These are phyloP conservation scores for Vitis vinifera DNA, from an alignment of 164 flowering plant species.

Conservation along the genomic window ASM3070453v1 NC_081818.1:1844001-1844500, in stretches of 20 bases:
- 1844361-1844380: neutral
- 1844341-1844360: neutral
- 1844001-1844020: too few relatives aligned
- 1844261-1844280: slow-evolving; percentile 5
- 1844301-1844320: slow-evolving; percentile 16
- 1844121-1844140: too few relatives aligned
- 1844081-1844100: too few relatives aligned
- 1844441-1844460: too few relatives aligned
- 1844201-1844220: neutral
- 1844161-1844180: too few relatives aligned
- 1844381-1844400: neutral
- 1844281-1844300: slow-evolving; percentile 7
- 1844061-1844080: too few relatives aligned
- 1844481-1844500: too few relatives aligned
- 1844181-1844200: neutral
- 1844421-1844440: neutral
- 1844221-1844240: slow-evolving; percentile 22
- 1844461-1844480: too few relatives aligned
- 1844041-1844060: too few relatives aligned
- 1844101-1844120: too few relatives aligned
- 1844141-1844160: too few relatives aligned
- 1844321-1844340: neutral
- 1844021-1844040: too few relatives aligned
- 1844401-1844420: neutral
- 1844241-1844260: slow-evolving; percentile 7